Conservation (phyloP, 1,284 basidiomycete species). For the Calocybe gambosa region DNA sequence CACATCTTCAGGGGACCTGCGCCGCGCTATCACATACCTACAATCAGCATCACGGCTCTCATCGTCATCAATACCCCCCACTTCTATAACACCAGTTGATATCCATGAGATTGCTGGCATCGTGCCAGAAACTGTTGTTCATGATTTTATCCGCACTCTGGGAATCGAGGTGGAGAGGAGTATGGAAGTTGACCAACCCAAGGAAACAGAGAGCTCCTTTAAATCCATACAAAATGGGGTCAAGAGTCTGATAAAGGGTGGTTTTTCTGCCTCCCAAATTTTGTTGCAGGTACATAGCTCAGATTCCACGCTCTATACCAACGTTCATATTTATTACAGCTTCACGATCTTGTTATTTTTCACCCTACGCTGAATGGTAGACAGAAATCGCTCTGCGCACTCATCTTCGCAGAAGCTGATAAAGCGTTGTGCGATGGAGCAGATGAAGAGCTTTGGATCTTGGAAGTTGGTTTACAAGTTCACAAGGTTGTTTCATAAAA, state of each 20-base stretch:
- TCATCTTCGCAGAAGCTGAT: slow-evolving; percentile 92
- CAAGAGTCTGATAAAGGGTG: slow-evolving; percentile 73
- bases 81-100: slow-evolving; percentile 65
- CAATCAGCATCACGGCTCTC: slow-evolving; percentile 92
- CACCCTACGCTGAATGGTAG: slow-evolving; percentile 77
- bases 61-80: slow-evolving; percentile 61
- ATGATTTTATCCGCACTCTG: slow-evolving; percentile 64
- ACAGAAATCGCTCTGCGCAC: slow-evolving; percentile 78
- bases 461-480: slow-evolving; percentile 80
- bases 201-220: slow-evolving; percentile 46
- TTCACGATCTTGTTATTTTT: slow-evolving; percentile 86
- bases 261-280: slow-evolving; percentile 91
- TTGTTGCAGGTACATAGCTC: slow-evolving; percentile 70
- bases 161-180: slow-evolving; percentile 63
- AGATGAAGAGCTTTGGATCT: slow-evolving; percentile 95
- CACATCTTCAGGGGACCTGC: slow-evolving; percentile 88
- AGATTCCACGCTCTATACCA: not conserved
- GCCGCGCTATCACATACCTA: slow-evolving; percentile 97
- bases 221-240: slow-evolving; percentile 71
- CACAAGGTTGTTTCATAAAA: slow-evolving; percentile 49
- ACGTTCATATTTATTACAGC: slow-evolving; percentile 34
- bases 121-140: slow-evolving; percentile 74
- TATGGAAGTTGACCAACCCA: slow-evolving; percentile 40
- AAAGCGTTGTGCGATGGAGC: slow-evolving; percentile 95
- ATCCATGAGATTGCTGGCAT: slow-evolving; percentile 98